Conservation (phyloP, 495 filamentous ascomycete genomes). For the Penicillium mononematosum region DNA sequence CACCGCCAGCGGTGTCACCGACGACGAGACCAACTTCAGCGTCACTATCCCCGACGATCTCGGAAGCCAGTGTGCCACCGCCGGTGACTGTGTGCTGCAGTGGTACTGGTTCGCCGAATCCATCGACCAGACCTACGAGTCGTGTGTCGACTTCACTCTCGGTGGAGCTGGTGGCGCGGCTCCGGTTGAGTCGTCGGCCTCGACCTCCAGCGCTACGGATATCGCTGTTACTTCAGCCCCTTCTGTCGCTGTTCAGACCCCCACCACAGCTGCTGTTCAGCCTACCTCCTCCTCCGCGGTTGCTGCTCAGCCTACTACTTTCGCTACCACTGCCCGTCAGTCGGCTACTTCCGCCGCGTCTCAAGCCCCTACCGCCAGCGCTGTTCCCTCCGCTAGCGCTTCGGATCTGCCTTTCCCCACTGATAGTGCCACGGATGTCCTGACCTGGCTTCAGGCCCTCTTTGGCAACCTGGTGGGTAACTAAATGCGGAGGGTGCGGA, state of each 20-base stretch:
- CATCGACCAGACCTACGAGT: conserved; percentile 71
- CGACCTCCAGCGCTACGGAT: neutral
- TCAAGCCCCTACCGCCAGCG: neutral
- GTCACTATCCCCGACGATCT: conserved; percentile 62
- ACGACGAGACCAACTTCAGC: conserved; percentile 61
- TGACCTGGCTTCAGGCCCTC: conserved; percentile 7
- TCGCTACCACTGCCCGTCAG: conserved; percentile 9
- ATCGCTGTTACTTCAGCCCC: neutral
- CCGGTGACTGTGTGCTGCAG: conserved; percentile 67
- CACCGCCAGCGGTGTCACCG: conserved; percentile 47
- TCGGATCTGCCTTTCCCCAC: conserved; percentile 6
- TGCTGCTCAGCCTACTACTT: conserved; percentile 1
- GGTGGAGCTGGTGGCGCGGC: conserved; percentile 26
- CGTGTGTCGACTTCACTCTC: conserved; percentile 68
- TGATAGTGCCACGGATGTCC: neutral
- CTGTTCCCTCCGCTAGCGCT: too few relatives aligned
- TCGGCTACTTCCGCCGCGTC: conserved; percentile 2
- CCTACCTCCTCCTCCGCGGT: too few relatives aligned
- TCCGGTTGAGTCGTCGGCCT: conserved; percentile 13
- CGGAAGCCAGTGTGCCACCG: conserved; percentile 53
- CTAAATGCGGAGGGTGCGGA: neutral
- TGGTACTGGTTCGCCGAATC: conserved; percentile 67
- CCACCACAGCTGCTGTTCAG: neutral
- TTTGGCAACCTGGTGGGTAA: conserved; percentile 6
- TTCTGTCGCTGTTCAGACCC: neutral